Evolutionary conservation across 164 flowering plant genomes (phyloP).

Genomic region (Houttuynia cordata): DNA sequence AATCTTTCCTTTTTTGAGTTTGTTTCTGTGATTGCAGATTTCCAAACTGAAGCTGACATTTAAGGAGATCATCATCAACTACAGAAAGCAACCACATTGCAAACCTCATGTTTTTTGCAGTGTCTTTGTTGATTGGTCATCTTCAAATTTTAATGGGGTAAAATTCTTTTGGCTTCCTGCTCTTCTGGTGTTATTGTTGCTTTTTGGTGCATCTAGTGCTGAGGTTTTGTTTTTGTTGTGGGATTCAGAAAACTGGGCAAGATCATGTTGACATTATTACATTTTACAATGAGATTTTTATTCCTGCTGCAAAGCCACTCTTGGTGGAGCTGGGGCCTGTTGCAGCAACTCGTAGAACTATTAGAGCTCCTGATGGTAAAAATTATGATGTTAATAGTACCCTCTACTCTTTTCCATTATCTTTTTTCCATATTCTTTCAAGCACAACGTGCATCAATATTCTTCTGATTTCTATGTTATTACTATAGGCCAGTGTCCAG

Average conservation of each 20-base stretch:
- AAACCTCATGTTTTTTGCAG: constrained; percentile 85
- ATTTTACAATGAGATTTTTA: constrained; percentile 84
- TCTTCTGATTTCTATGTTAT: neutral
- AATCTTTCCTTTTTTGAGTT: neutral
- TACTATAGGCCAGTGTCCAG: constrained; percentile 62
- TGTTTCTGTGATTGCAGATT: constrained; percentile 40
- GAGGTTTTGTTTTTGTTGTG: neutral
- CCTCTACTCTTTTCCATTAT: neutral
- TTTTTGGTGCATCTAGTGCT: neutral
- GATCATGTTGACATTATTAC: constrained; percentile 85
- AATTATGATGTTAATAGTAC: constrained; percentile 41
- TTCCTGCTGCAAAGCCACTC: constrained; percentile 75
- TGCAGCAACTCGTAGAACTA: constrained; percentile 30
- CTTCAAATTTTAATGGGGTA: constrained; percentile 66
- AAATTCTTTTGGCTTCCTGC: constrained; percentile 3
- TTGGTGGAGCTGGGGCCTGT: constrained; percentile 69
- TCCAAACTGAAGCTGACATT: constrained; percentile 71
- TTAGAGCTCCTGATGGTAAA: constrained; percentile 37
- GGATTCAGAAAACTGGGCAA: constrained; percentile 54
- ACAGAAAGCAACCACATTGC: constrained; percentile 87
- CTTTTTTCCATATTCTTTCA: neutral
- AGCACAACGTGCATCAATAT: neutral
- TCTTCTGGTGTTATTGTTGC: neutral
- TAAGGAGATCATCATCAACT: constrained; percentile 74
- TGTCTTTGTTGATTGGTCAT: constrained; percentile 73